Percentiles rank a stretch among this genome's conserved stretches.
Evolutionary conservation across 2,329 filamentous ascomycete species (phyloP).

Genomic region (Microdochium bolleyi): DNA sequence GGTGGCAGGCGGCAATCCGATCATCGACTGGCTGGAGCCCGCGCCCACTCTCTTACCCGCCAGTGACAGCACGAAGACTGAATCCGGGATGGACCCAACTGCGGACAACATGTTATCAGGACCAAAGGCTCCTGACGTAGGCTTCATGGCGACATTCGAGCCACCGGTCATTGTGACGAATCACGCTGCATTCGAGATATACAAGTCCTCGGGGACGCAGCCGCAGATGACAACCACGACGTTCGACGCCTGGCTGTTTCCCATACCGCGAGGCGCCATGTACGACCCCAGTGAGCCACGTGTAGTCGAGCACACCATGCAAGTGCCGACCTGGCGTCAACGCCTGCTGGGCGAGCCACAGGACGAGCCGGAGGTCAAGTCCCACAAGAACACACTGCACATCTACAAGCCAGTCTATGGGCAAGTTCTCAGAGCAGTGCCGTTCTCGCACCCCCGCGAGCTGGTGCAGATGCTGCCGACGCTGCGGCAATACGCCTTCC

Average conservation of each 20-base stretch:
- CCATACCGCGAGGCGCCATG: slow-evolving; percentile 35
- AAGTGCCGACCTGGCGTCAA: slow-evolving; percentile 32
- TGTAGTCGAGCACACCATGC: slow-evolving; percentile 40
- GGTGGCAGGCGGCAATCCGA: slow-evolving; percentile 19
- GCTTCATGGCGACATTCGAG: slow-evolving; percentile 67
- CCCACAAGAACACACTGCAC: slow-evolving; percentile 54
- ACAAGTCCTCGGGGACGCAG: slow-evolving; percentile 44
- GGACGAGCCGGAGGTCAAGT: slow-evolving; percentile 19
- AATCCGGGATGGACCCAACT: slow-evolving; percentile 45
- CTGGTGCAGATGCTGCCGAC: slow-evolving; percentile 65
- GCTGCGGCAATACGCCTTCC: slow-evolving; percentile 67
- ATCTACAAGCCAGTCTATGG: slow-evolving; percentile 69
- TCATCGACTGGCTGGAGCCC: slow-evolving; percentile 68
- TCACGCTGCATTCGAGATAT: slow-evolving; percentile 53
- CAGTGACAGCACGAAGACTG: slow-evolving; percentile 37
- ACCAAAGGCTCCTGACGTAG: slow-evolving; percentile 58
- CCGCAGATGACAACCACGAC: slow-evolving; percentile 33
- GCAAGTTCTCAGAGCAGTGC: slow-evolving; percentile 56
- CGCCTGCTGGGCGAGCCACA: slow-evolving; percentile 14
- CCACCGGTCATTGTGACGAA: slow-evolving; percentile 66
- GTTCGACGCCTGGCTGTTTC: slow-evolving; percentile 52
- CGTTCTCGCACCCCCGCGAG: slow-evolving; percentile 73
- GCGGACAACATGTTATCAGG: slow-evolving; percentile 29
- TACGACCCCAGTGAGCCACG: slow-evolving; percentile 52
- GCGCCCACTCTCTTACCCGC: slow-evolving; percentile 50